Evolutionary conservation across 495 filamentous ascomycete genomes (phyloP), one percentile per base, ranked within the genome.

Genomic region (Melanomma pulvis-pyrius): DNA sequence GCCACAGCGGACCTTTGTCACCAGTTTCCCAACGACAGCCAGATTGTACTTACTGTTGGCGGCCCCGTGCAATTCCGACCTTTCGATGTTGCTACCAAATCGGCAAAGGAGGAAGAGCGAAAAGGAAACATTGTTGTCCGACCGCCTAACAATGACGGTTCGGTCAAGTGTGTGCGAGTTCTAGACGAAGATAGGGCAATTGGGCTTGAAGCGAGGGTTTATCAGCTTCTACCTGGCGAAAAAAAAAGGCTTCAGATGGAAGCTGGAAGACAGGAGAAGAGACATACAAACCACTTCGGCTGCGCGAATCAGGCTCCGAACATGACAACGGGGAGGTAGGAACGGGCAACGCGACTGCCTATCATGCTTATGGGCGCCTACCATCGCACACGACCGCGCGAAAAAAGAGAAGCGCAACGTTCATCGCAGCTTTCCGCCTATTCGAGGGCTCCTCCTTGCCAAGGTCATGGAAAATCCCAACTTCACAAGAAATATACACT

Each of bases 351-450:
- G 32, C 52, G n/a, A 19, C n/a, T 7, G 52, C 30, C 9, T 34
- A 56, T 21, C 5, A 39, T 11, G 52, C 52, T 17, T 26, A 34
- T 22, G 13, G 8, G 9, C 17, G n/a, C 12, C 22, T 56, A 15
- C 30, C 52, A 21, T 34, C 8, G 3, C 15, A 12, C 11, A 6
- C 2, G 2, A 26, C 11, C 2, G 15, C 25, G 6, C 13, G 13
- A 24, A 29, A 53, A 26, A 39, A 9, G 26, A 15, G 24, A 15
- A 56, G 28, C 34, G 30, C 30, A 12, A 56, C 52, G 2, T 56
- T 56, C 52, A 17, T 56, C 25, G 52, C 52, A 32, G 30, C 52
- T 21, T 39, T 56, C 28, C 52, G 52, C 15, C n/a, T 56, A 25
- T 32, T 56, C 28, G 28, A 56, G 9, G 32, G 15, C 2, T 17